Evolutionary conservation across 2,329 filamentous ascomycete species (phyloP).

Genomic region (Aspergillus ochraceus): DNA sequence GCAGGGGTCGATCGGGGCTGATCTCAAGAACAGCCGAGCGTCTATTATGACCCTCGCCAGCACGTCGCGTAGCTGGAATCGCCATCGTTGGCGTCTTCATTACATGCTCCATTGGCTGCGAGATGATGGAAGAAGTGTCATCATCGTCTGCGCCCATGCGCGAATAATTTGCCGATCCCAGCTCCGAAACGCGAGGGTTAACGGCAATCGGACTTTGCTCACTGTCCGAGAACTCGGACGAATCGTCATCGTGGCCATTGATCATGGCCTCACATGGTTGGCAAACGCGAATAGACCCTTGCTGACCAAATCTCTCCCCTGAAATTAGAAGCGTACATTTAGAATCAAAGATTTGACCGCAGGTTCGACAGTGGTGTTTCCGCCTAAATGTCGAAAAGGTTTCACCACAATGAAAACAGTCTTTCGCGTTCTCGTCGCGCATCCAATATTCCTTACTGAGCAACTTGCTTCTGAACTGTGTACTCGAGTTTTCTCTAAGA

Average conservation of each 20-base stretch:
- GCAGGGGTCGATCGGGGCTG: constrained; percentile 66
- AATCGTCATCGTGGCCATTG: constrained; percentile 83
- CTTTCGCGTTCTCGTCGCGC: constrained; percentile 96
- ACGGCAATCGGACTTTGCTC: constrained; percentile 62
- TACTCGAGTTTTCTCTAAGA: constrained; percentile 38
- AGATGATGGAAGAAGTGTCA: constrained; percentile 47
- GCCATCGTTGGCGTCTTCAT: constrained; percentile 61
- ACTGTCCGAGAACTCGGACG: constrained; percentile 85
- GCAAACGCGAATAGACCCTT: constrained; percentile 82
- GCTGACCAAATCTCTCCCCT: constrained; percentile 82
- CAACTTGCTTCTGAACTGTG: constrained; percentile 78
- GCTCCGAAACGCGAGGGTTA: constrained; percentile 60
- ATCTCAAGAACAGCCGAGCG: constrained; percentile 89
- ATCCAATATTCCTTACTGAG: constrained; percentile 98
- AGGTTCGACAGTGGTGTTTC: constrained; percentile 93
- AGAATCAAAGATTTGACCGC: constrained; percentile 97
- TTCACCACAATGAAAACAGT: constrained; percentile 89
- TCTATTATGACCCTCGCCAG: constrained; percentile 75
- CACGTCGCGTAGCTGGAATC: constrained; percentile 63
- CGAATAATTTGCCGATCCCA: constrained; percentile 50
- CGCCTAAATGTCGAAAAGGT: constrained; percentile 90
- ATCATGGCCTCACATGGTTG: constrained; percentile 91
- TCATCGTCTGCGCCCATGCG: constrained; percentile 49
- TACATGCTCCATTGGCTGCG: constrained; percentile 48
- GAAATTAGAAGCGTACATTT: constrained; percentile 93